phyloP scores from a whole-genome alignment of 345 rosid genomes.

The Populus nigra region DNA sequence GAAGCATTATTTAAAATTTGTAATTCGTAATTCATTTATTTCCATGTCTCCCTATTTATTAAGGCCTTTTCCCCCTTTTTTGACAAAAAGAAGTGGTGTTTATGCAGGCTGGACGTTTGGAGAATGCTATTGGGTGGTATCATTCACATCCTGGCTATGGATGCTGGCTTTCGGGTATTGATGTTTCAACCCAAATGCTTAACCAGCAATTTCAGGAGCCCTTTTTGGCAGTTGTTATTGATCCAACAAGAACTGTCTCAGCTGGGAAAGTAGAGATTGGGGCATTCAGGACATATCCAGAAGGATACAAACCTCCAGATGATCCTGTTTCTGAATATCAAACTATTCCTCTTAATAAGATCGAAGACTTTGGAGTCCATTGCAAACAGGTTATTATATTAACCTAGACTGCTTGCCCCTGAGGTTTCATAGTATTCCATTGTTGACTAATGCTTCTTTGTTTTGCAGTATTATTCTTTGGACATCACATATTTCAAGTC shows the following conservation, averaged over 20 bases:
- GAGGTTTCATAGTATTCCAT: not conserved
- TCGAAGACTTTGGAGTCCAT: slow-evolving; percentile 89
- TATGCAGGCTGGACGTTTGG: slow-evolving; percentile 84
- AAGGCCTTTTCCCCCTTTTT: not conserved
- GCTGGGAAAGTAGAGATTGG: slow-evolving; percentile 99
- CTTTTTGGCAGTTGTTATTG: slow-evolving; percentile 93
- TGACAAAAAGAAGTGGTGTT: not conserved
- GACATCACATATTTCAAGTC: slow-evolving; percentile 98
- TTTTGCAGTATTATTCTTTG: slow-evolving; percentile 79
- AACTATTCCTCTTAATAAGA: slow-evolving; percentile 91
- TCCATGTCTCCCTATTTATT: not conserved
- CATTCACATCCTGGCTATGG: slow-evolving; percentile 99
- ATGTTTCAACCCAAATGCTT: slow-evolving; percentile 96
- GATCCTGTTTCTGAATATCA: slow-evolving; percentile 89
- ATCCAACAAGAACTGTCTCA: slow-evolving; percentile 98
- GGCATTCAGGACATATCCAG: slow-evolving; percentile 96
- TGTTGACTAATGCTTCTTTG: slow-evolving; percentile 14
- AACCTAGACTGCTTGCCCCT: not conserved
- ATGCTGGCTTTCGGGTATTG: slow-evolving; percentile 99
- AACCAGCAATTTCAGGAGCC: slow-evolving; percentile 98
- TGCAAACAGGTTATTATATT: slow-evolving; percentile 76
- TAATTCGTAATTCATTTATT: not conserved
- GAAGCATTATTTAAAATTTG: not conserved
- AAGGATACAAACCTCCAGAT: slow-evolving; percentile 79
- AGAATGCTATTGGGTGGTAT: slow-evolving; percentile 93